Percentiles rank a stretch among this genome's conserved stretches.
These are phyloP conservation scores for Aspergillus sp. DNA, from an alignment of 2,329 filamentous ascomycete genomes.

Conservation along the genomic window DNA sequence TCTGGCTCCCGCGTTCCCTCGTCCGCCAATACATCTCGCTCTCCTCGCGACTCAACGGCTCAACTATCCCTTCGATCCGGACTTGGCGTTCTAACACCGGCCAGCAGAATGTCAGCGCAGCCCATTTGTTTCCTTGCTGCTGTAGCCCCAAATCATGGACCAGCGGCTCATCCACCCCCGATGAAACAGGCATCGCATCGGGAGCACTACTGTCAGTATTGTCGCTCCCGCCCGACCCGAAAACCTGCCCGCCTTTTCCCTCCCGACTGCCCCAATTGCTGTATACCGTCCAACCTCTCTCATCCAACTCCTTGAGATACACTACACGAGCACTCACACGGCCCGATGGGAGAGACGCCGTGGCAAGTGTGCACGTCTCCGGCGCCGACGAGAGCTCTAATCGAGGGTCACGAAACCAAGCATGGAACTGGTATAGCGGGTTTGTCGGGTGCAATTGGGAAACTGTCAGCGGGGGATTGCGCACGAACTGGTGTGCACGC, in stretches of 20 bases:
- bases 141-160: constrained; percentile 12
- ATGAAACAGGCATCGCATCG: constrained; percentile 63
- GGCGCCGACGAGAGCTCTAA: constrained; percentile 66
- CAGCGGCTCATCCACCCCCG: constrained; percentile 32
- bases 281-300: constrained; percentile 83
- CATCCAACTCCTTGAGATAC: constrained; percentile 93
- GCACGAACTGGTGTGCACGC: constrained; percentile 45
- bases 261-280: constrained; percentile 79
- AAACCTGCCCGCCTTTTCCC: constrained; percentile 44
- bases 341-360: constrained; percentile 78
- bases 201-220: constrained; percentile 29
- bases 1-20: constrained; percentile 72
- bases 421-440: constrained; percentile 82
- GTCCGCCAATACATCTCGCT: constrained; percentile 67
- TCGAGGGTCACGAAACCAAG: constrained; percentile 80
- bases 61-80: constrained; percentile 75
- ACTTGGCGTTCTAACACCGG: constrained; percentile 82
- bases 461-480: constrained; percentile 43
- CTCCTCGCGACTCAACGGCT: constrained; percentile 68
- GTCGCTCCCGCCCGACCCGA: constrained; percentile 22
- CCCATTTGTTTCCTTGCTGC: constrained; percentile 64
- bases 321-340: constrained; percentile 82
- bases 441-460: constrained; percentile 43
- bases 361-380: constrained; percentile 85
- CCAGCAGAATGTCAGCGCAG: constrained; percentile 90